Conservation (phyloP, 805 yeast species). For the Myxozyma neotropica region DNA sequence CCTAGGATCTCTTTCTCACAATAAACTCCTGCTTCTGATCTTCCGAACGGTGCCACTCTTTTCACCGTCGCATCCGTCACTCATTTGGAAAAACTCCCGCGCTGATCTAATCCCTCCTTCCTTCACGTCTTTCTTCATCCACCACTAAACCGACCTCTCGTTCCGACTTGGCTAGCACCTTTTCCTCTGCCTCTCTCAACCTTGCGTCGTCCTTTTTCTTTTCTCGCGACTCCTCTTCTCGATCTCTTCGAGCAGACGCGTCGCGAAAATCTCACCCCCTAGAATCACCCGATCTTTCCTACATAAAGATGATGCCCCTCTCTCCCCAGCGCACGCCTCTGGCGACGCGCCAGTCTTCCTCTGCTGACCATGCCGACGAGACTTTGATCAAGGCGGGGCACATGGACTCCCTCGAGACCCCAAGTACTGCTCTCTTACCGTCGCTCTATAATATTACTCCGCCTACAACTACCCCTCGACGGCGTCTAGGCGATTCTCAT, state of each 20-base stretch:
- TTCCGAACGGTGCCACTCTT: slow-evolving; percentile 18
- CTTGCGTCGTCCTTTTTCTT: neutral
- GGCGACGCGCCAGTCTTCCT: slow-evolving; percentile 9
- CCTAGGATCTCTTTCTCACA: neutral
- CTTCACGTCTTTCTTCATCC: neutral
- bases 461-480: slow-evolving; percentile 35
- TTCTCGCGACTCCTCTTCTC: neutral
- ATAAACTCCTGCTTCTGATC: neutral
- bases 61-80: slow-evolving; percentile 10
- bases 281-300: neutral
- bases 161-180: neutral
- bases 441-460: slow-evolving; percentile 44
- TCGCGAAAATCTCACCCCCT: neutral
- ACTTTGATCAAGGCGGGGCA: neutral
- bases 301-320: slow-evolving; percentile 2
- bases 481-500: slow-evolving; percentile 8
- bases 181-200: neutral
- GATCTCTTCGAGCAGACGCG: neutral
- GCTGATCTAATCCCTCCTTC: neutral
- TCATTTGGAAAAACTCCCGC: neutral
- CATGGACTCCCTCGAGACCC: slow-evolving; percentile 2
- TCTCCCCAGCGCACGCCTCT: slow-evolving; percentile 23
- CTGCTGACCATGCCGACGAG: neutral
- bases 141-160: neutral
- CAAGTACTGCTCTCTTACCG: slow-evolving; percentile 36